A percentile compares a stretch with the other conserved stretches of the same genome.
Evolutionary conservation across 768 basidiomycete species (phyloP).

Genomic region (Lentinula detonsa): DNA sequence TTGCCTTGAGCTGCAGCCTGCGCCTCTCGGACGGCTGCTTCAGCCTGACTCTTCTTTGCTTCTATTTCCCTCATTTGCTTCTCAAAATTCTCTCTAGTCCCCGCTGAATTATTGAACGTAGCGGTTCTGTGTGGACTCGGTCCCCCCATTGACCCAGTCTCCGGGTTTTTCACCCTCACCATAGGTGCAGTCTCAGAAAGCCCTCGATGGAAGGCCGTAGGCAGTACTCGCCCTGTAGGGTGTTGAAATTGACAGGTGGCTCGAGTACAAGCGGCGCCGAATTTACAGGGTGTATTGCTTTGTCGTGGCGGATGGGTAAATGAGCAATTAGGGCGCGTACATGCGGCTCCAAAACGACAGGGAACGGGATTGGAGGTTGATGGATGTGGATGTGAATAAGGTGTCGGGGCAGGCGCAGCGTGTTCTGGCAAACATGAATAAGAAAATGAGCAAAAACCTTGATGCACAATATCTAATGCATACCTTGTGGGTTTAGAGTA

Average conservation of each 20-base stretch:
- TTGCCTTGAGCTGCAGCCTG: constrained; percentile 50
- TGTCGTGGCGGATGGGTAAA: constrained; percentile 53
- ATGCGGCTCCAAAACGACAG: constrained; percentile 67
- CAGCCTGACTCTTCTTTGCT: constrained; percentile 54
- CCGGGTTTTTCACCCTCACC: constrained; percentile 56
- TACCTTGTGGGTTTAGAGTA: constrained; percentile 61
- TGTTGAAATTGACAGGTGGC: constrained; percentile 88
- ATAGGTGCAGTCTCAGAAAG: constrained; percentile 54
- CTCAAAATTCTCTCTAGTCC: constrained; percentile 40
- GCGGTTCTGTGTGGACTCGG: constrained; percentile 65
- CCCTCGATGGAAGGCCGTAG: constrained; percentile 76
- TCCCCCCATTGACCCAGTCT: constrained; percentile 59
- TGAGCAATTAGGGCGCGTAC: constrained; percentile 65
- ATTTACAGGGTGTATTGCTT: constrained; percentile 60
- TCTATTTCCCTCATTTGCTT: constrained; percentile 61
- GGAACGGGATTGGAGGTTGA: constrained; percentile 28
- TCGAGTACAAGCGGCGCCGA: constrained; percentile 81
- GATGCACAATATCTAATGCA: constrained; percentile 11
- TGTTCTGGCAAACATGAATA: constrained; percentile 12
- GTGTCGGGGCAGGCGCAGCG: constrained; percentile 23
- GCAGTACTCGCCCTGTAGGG: constrained; percentile 79
- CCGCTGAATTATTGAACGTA: constrained; percentile 53
- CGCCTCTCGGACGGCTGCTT: constrained; percentile 62
- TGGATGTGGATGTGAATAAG: constrained; percentile 23
- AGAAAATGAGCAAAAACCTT: not conserved